Evolutionary conservation across 371 early-diverging fungal genomes (phyloP).

Genomic region (Saksenaea vasiformis): DNA sequence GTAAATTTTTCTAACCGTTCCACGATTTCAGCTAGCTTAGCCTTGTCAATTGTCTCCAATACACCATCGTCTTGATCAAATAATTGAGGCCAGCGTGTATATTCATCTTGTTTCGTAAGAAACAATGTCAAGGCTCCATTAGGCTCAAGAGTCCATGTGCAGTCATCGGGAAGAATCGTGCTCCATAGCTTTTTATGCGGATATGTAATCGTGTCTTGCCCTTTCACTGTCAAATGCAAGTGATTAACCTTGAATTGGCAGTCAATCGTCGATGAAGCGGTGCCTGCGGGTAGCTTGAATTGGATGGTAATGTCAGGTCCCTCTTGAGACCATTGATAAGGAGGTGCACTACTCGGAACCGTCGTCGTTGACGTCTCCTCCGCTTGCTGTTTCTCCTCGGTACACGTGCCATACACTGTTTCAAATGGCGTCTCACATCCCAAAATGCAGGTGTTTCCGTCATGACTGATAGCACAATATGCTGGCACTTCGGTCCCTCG

Average conservation of each 20-base stretch:
- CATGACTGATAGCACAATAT: constrained; percentile 57
- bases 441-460: constrained; percentile 50
- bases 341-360: constrained; percentile 6
- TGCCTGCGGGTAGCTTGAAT: constrained; percentile 55
- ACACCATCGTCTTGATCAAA: constrained; percentile 74
- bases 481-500: constrained; percentile 67
- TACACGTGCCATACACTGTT: constrained; percentile 11
- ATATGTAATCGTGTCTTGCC: constrained; percentile 24
- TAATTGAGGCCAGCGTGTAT: constrained; percentile 78
- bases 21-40: constrained; percentile 59
- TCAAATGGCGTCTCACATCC: constrained; percentile 50
- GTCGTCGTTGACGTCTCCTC: constrained; percentile 28
- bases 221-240: constrained; percentile 48
- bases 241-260: constrained; percentile 56
- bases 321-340: constrained; percentile 77
- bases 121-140: constrained; percentile 62
- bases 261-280: constrained; percentile 54
- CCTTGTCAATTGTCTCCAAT: constrained; percentile 71
- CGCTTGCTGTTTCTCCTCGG: constrained; percentile 21
- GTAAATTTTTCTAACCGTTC: constrained; percentile 72
- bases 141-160: constrained; percentile 75
- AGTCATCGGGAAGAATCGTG: constrained; percentile 61
- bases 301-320: constrained; percentile 66
- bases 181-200: constrained; percentile 42
- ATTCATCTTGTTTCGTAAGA: constrained; percentile 61